Evolutionary conservation across 805 yeast genomes (phyloP).

Genomic region (Kuraishia ogatae): DNA sequence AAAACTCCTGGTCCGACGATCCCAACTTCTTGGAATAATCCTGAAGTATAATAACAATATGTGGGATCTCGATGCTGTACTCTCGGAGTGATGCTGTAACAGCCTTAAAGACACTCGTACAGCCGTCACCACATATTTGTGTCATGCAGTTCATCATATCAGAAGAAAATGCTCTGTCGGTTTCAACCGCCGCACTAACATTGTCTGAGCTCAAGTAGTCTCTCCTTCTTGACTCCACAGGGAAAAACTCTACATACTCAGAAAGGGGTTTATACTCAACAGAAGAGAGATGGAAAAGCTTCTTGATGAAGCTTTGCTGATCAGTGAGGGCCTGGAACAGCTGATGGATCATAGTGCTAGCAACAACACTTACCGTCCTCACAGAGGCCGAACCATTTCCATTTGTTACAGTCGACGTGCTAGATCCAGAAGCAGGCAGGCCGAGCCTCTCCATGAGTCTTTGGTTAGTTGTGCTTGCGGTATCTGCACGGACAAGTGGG

Average conservation of each 20-base stretch:
- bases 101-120: slow-evolving; percentile 20
- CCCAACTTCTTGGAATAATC: slow-evolving; percentile 25
- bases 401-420: background rate
- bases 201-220: slow-evolving; percentile 6
- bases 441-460: slow-evolving; percentile 12
- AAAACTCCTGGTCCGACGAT: slow-evolving; percentile 57
- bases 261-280: slow-evolving; percentile 27
- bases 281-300: slow-evolving; percentile 37
- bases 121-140: slow-evolving; percentile 16
- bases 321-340: slow-evolving; percentile 11
- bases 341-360: slow-evolving; percentile 5
- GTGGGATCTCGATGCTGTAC: slow-evolving; percentile 32
- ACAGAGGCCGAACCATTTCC: background rate
- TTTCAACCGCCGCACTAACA: slow-evolving; percentile 11
- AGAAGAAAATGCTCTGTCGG: slow-evolving; percentile 22
- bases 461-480: slow-evolving; percentile 9
- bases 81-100: slow-evolving; percentile 26
- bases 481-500: background rate
- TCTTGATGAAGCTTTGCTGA: slow-evolving; percentile 41
- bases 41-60: slow-evolving; percentile 33
- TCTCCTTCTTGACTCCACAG: slow-evolving; percentile 14
- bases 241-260: slow-evolving; percentile 27
- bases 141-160: slow-evolving; percentile 20
- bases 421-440: background rate
- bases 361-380: background rate